Evolutionary conservation across 2,329 filamentous ascomycete genomes (phyloP).

Genomic region (Cordyceps fumosorosea): DNA sequence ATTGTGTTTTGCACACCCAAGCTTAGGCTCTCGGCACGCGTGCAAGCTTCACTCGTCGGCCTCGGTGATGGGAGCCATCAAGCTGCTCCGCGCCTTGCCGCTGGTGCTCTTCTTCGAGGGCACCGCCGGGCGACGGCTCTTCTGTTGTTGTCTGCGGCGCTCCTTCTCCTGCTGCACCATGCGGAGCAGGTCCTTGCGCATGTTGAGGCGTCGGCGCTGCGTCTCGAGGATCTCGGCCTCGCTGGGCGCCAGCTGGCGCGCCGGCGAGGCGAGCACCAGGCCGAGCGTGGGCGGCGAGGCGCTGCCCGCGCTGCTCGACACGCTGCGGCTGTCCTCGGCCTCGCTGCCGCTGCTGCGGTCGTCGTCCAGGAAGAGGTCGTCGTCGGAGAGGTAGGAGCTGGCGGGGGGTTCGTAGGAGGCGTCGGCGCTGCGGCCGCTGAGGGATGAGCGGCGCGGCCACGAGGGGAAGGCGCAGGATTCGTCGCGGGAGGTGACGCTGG

Average conservation of each 20-base stretch:
- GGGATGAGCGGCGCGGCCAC: slow-evolving; percentile 50
- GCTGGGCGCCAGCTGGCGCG: slow-evolving; percentile 24
- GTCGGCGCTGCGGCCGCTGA: slow-evolving; percentile 33
- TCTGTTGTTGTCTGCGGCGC: slow-evolving; percentile 34
- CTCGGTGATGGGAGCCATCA: slow-evolving; percentile 51
- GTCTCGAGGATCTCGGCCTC: slow-evolving; percentile 44
- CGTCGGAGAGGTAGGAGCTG: slow-evolving; percentile 55
- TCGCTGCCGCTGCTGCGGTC: slow-evolving; percentile 37
- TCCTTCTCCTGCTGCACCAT: slow-evolving; percentile 50
- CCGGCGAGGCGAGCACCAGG: slow-evolving; percentile 23
- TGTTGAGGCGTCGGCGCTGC: slow-evolving; percentile 43
- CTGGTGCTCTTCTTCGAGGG: slow-evolving; percentile 39
- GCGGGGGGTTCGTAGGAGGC: slow-evolving; percentile 36
- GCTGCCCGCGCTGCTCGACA: slow-evolving; percentile 36
- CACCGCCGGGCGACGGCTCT: slow-evolving; percentile 30
- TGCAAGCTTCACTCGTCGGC: slow-evolving; percentile 1
- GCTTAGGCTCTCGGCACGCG: neutral
- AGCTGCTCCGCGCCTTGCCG: slow-evolving; percentile 33
- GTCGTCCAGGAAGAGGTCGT: slow-evolving; percentile 48
- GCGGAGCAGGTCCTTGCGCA: slow-evolving; percentile 47
- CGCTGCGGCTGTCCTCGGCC: slow-evolving; percentile 38
- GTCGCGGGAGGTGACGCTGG: slow-evolving; percentile 34
- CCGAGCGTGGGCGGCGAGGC: slow-evolving; percentile 27
- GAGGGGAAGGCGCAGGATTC: slow-evolving; percentile 50
- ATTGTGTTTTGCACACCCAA: neutral